A percentile compares a stretch with the other conserved stretches of the same genome.
Conservation (phyloP, 305 asterid genomes). For the Fraxinus albicans region DNA sequence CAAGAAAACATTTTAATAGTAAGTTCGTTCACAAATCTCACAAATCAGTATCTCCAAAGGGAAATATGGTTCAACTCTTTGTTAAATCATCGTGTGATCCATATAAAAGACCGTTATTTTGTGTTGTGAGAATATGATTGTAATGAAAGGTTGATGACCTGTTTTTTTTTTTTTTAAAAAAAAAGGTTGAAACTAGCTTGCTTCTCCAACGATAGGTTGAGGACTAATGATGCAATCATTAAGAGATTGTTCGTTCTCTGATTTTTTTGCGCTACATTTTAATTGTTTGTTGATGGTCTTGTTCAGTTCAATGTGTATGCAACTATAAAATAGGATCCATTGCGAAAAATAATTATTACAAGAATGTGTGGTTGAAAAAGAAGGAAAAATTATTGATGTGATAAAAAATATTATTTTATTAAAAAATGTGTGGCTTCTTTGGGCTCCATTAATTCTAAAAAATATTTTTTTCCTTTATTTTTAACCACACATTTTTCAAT, state of each 20-base stretch:
- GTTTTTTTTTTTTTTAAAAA: too few species aligned
- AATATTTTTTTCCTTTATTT: too few species aligned
- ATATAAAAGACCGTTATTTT: neutral
- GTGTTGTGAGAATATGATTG: neutral
- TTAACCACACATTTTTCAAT: too few species aligned
- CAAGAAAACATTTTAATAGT: neutral
- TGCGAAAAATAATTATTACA: neutral
- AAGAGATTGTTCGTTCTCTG: neutral
- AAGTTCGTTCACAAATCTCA: too few species aligned
- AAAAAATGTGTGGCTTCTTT: too few species aligned
- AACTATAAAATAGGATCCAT: neutral
- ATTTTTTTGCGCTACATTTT: neutral
- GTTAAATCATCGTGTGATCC: neutral
- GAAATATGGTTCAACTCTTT: neutral
- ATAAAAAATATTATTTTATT: too few species aligned
- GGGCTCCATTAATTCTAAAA: too few species aligned
- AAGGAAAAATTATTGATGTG: too few species aligned
- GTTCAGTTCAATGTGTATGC: neutral
- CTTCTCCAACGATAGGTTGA: neutral
- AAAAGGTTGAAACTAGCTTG: neutral
- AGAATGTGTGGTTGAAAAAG: too few species aligned
- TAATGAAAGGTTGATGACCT: neutral
- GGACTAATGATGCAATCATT: neutral
- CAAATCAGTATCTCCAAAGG: neutral
- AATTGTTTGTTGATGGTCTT: neutral